Evolutionary conservation across 2,329 filamentous ascomycete species (phyloP), one percentile per base, ranked within the genome.

Genomic region (Fusarium euwallaceae): DNA sequence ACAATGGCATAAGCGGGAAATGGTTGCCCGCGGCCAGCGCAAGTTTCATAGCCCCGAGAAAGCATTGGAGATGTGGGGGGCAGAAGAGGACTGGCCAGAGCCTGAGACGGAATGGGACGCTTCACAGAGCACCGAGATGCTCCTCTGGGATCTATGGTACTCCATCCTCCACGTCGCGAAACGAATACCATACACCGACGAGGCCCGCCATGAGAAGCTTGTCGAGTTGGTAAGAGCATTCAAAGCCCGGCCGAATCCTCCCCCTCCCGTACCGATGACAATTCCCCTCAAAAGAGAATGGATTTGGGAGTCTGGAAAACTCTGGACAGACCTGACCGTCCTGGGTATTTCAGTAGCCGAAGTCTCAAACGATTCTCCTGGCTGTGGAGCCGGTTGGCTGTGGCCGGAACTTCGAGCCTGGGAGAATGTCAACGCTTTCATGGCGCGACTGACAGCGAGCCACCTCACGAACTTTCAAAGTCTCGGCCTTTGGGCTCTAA

Each of bases 361-460:
- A 22, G 59, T 60, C 1, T 69, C 45, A 0, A 72, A 72, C 0
- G 69, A 72, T 0, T n/a, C 17, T 0, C 69, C 64, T 4, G 70
- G 69, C 8, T 72, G 64, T 1, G 70, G 70, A 20, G 69, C 69
- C 0, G 69, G 70, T 11, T 72, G 70, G 70, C 0, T 59, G 2
- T 65, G 59, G 70, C 43, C 69, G 4, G 70, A 72, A 12, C 64
- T 60, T 6, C 37, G 55, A 0, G 69, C 64, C 1, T 59, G 56
- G 27, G 64, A 69, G 29, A 72, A 72, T 6, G 17, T 72, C 7
- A 41, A 20, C 0, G 43, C 43, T 0, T 72, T 72, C 6, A 16
- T 56, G 1, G 69, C 70, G 4, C 27, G 69, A 10, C 24, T 72
- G 0, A 65, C 69, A 1, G 39, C 51, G 0, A 37, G 16, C 0